phyloP scores from a whole-genome alignment of 2,329 filamentous ascomycete species.

The Cercospora sp. region DNA sequence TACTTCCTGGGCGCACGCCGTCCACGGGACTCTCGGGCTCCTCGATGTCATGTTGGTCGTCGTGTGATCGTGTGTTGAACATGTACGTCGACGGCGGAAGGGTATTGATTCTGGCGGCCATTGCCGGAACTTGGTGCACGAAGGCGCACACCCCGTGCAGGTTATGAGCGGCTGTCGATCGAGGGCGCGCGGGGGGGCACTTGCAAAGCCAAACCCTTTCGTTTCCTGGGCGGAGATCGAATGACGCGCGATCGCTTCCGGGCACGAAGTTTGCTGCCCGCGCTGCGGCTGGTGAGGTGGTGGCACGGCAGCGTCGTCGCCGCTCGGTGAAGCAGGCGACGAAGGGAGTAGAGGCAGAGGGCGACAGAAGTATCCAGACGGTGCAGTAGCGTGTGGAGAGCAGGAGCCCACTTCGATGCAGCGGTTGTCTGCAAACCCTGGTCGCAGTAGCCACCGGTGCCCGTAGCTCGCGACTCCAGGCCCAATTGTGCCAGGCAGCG shows the following conservation, averaged over 20 bases:
- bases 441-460: background rate
- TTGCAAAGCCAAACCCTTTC: background rate
- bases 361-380: background rate
- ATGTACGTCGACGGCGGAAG: conserved; percentile 6
- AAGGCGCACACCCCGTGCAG: background rate
- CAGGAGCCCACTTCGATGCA: background rate
- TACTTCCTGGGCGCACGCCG: conserved; percentile 1
- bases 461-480: background rate
- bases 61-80: conserved; percentile 1
- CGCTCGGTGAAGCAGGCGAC: background rate
- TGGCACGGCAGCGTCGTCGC: background rate
- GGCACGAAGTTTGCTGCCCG: background rate
- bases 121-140: conserved; percentile 10
- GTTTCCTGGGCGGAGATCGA: background rate
- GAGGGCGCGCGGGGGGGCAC: background rate
- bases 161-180: background rate
- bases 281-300: background rate
- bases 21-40: conserved; percentile 17
- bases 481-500: background rate
- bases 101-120: conserved; percentile 14
- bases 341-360: background rate
- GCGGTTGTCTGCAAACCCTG: background rate
- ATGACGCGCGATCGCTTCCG: background rate
- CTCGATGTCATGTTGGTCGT: conserved; percentile 8
- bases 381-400: background rate